phyloP scores from a whole-genome alignment of 148 eudicot genomes.

The Suaeda aralocaspica region DNA sequence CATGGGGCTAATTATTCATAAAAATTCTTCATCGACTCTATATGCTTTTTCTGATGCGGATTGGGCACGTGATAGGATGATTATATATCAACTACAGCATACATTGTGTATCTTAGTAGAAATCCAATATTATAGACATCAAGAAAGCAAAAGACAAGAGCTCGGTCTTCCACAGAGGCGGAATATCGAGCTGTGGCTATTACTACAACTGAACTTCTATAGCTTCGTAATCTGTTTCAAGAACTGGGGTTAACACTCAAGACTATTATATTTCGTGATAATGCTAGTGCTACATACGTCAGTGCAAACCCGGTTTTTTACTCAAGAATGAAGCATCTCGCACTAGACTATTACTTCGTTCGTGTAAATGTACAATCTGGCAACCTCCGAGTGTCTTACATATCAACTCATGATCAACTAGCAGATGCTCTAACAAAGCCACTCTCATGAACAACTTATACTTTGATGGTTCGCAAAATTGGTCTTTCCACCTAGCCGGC shows the following conservation, averaged over 20 bases:
- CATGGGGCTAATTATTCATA: neutral
- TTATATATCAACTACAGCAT: neutral
- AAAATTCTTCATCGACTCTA: neutral
- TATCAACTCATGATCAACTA: neutral
- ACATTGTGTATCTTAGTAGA: neutral
- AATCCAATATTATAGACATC: neutral
- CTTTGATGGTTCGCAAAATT: neutral
- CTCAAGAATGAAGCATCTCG: neutral
- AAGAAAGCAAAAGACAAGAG: too few species aligned
- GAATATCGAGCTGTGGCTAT: too few species aligned
- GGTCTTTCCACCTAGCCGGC: neutral
- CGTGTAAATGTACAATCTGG: neutral
- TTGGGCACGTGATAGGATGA: too few species aligned
- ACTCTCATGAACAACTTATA: neutral
- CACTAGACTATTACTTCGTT: neutral
- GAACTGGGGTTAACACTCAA: neutral
- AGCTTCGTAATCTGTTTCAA: neutral
- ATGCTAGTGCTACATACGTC: neutral
- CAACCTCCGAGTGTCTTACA: neutral
- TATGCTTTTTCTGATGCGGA: neutral
- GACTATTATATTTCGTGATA: neutral
- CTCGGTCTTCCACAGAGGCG: too few species aligned
- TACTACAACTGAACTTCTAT: neutral
- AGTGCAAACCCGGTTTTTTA: too few species aligned
- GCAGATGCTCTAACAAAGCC: neutral